These are phyloP conservation scores for Pyrenophora teres DNA, from an alignment of 2,329 filamentous ascomycete genomes.

Conservation along the genomic window DNA sequence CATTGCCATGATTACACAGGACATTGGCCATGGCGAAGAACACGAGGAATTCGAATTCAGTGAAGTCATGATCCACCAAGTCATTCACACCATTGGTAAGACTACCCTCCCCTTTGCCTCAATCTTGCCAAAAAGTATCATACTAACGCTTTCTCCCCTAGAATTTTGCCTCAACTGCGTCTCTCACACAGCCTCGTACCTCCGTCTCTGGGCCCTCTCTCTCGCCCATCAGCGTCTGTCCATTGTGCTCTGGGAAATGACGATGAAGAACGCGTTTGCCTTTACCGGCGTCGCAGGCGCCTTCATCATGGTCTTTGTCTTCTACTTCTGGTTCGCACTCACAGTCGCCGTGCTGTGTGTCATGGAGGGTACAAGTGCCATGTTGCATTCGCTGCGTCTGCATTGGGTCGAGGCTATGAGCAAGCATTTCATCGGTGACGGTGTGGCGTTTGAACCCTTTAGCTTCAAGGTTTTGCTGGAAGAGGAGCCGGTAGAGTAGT, in stretches of 20 bases:
- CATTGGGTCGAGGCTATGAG: slow-evolving; percentile 98
- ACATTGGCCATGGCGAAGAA: slow-evolving; percentile 72
- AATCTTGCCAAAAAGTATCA: neutral
- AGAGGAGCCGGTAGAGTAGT: slow-evolving; percentile 64
- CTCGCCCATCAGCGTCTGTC: slow-evolving; percentile 98
- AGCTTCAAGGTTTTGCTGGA: slow-evolving; percentile 84
- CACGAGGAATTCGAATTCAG: slow-evolving; percentile 97
- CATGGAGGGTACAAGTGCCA: slow-evolving; percentile 95
- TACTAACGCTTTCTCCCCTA: slow-evolving; percentile 46
- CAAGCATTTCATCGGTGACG: slow-evolving; percentile 93
- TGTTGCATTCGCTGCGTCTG: slow-evolving; percentile 88
- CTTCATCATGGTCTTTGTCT: slow-evolving; percentile 79
- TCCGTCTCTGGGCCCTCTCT: slow-evolving; percentile 96
- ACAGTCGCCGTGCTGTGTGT: slow-evolving; percentile 80
- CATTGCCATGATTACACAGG: slow-evolving; percentile 85
- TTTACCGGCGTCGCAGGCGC: slow-evolving; percentile 71
- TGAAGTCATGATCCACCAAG: slow-evolving; percentile 97
- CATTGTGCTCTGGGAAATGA: slow-evolving; percentile 96
- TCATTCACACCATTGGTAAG: slow-evolving; percentile 97
- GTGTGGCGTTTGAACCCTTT: slow-evolving; percentile 83
- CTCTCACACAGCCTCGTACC: slow-evolving; percentile 97
- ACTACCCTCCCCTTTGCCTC: neutral
- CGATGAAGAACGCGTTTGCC: slow-evolving; percentile 75
- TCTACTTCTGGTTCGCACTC: slow-evolving; percentile 88
- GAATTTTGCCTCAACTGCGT: slow-evolving; percentile 99